Evolutionary conservation across 169 alveolate genomes (phyloP).

Genomic region (Plasmodium relictum): DNA sequence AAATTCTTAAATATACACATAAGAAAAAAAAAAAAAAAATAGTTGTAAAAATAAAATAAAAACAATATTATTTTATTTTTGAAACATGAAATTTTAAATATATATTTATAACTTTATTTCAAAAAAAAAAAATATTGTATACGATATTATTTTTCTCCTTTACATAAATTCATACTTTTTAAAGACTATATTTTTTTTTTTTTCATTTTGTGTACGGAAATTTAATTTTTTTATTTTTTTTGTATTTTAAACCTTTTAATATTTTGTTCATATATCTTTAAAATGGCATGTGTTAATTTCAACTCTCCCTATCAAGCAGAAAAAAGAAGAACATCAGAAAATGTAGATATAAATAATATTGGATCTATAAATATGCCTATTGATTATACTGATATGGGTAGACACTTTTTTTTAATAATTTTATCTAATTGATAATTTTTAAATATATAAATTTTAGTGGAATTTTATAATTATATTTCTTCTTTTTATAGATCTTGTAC

Average conservation of each 20-base stretch:
- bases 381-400: slow-evolving; percentile 82
- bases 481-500: slow-evolving; percentile 76
- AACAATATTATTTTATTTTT: not conserved
- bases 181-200: not conserved
- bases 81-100: not conserved
- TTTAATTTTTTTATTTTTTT: slow-evolving; percentile 1
- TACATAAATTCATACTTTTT: not conserved
- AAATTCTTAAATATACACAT: slow-evolving; percentile 13
- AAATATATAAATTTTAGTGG: not conserved
- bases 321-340: slow-evolving; percentile 77
- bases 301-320: slow-evolving; percentile 82
- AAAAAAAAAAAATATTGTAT: not conserved
- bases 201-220: not conserved
- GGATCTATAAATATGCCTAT: slow-evolving; percentile 66
- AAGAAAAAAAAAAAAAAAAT: slow-evolving; percentile 26
- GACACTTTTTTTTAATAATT: not conserved
- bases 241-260: slow-evolving; percentile 9
- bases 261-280: slow-evolving; percentile 3
- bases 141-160: not conserved
- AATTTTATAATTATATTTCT: not conserved
- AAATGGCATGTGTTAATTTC: slow-evolving; percentile 73
- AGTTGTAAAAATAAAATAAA: not conserved
- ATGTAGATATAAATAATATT: slow-evolving; percentile 38
- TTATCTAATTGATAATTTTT: not conserved
- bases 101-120: not conserved